Evolutionary conservation across 1,284 basidiomycete genomes (phyloP).

Genomic region (Tetrapyrgos nigripes): DNA sequence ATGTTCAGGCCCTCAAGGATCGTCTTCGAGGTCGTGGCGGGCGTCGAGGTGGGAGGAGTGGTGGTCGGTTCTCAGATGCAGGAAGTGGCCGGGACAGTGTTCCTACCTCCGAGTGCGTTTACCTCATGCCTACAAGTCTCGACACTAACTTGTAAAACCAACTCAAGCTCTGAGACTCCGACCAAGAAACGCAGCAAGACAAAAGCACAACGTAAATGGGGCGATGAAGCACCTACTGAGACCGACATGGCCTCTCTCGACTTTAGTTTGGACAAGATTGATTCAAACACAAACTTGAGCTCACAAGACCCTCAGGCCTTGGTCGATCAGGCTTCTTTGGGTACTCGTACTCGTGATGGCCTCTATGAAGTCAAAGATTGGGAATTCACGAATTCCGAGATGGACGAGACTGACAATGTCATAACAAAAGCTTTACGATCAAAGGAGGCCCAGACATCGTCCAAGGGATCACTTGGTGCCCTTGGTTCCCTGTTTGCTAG

Average conservation of each 20-base stretch:
- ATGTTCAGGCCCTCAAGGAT: conserved; percentile 90
- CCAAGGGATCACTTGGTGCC: conserved; percentile 63
- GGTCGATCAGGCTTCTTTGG: conserved; percentile 82
- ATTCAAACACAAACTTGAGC: conserved; percentile 35
- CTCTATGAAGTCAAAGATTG: conserved; percentile 95
- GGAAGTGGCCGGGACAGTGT: conserved; percentile 67
- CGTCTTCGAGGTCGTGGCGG: conserved; percentile 76
- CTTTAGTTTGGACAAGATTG: conserved; percentile 68
- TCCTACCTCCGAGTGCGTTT: conserved; percentile 67
- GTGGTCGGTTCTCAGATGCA: conserved; percentile 53
- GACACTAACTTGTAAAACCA: conserved; percentile 20
- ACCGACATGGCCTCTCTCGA: conserved; percentile 91
- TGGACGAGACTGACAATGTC: conserved; percentile 53
- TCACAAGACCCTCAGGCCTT: conserved; percentile 65
- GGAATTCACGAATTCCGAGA: conserved; percentile 67
- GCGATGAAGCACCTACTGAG: conserved; percentile 78
- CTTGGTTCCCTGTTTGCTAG: conserved; percentile 81
- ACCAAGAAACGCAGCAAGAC: conserved; percentile 65
- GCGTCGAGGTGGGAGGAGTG: conserved; percentile 58
- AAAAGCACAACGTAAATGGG: conserved; percentile 94
- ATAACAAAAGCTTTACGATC: conserved; percentile 62
- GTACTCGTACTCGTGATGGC: conserved; percentile 82
- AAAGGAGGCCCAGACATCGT: conserved; percentile 42
- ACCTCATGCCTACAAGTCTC: conserved; percentile 11
- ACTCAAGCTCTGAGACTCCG: conserved; percentile 62